These are phyloP conservation scores for Mimosa bimucronata DNA, from an alignment of 306 rosid species.

Conservation along the genomic window DNA sequence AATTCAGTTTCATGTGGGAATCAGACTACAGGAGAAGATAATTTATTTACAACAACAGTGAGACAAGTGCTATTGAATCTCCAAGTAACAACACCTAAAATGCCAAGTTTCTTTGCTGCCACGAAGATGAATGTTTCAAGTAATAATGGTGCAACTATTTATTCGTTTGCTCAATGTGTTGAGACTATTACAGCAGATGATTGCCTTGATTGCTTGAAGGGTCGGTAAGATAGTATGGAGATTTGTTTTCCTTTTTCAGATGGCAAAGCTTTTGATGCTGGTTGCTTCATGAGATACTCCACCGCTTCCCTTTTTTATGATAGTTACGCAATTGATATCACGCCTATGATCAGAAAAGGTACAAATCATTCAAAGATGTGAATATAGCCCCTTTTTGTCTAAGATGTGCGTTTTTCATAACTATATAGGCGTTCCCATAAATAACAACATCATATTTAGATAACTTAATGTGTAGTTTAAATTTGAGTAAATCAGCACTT, in stretches of 20 bases:
- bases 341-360: slow-evolving; percentile 38
- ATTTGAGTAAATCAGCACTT: no score
- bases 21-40: not conserved
- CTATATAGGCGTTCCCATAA: no score
- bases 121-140: slow-evolving; percentile 11
- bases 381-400: not conserved
- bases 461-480: no score
- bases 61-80: not conserved
- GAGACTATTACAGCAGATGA: slow-evolving; percentile 33
- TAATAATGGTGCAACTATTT: slow-evolving; percentile 17
- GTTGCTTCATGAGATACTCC: slow-evolving; percentile 6
- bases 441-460: no score
- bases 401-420: not conserved
- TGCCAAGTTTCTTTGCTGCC: slow-evolving; percentile 46
- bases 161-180: slow-evolving; percentile 50
- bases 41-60: not conserved
- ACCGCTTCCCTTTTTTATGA: not conserved
- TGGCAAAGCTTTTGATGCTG: slow-evolving; percentile 43
- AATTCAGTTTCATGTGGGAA: not conserved
- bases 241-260: slow-evolving; percentile 39
- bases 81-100: slow-evolving; percentile 4
- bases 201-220: slow-evolving; percentile 47
- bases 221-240: slow-evolving; percentile 32
- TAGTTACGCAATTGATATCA: not conserved
- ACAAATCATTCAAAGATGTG: not conserved